These are phyloP conservation scores for Gonapodya prolifera DNA, from an alignment of 192 early-diverging fungal species.

Conservation along the genomic window DNA sequence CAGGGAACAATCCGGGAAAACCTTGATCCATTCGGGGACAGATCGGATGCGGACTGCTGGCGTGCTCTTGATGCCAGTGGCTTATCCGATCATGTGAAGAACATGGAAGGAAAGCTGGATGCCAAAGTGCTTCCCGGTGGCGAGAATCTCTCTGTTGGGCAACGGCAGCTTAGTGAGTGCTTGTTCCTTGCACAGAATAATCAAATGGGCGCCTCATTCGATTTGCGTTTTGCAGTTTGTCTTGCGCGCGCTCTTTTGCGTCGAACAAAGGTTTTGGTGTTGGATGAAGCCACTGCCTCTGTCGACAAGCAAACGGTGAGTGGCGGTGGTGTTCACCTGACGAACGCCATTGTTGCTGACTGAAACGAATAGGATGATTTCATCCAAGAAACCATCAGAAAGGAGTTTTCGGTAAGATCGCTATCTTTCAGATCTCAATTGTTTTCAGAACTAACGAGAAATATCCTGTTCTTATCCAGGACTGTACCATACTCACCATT, in stretches of 20 bases:
- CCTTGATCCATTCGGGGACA: constrained; percentile 11
- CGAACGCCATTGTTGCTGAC: too few species aligned
- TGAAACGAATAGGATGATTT: too few species aligned
- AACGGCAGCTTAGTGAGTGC: constrained; percentile 34
- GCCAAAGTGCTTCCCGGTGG: neutral
- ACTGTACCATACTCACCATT: constrained; percentile 1
- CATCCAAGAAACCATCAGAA: constrained; percentile 2
- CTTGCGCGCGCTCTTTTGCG: constrained; percentile 44
- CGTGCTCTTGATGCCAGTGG: neutral
- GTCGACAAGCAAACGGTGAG: neutral
- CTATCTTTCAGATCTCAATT: too few species aligned
- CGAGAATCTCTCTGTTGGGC: constrained; percentile 22
- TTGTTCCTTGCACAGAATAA: neutral
- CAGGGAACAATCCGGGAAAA: constrained; percentile 12
- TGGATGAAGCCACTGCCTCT: constrained; percentile 31
- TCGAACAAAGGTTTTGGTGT: constrained; percentile 21
- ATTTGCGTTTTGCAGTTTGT: constrained; percentile 17
- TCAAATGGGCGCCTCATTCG: neutral
- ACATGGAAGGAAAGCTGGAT: neutral
- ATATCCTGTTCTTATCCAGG: too few species aligned
- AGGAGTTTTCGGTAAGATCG: neutral
- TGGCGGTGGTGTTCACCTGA: too few species aligned
- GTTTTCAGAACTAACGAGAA: too few species aligned
- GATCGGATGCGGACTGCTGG: constrained; percentile 11
- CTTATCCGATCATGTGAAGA: neutral